These are phyloP conservation scores for Limnomonas spitsbergensis DNA, from an alignment of 139 green algal species.

Conservation along the genomic window DNA sequence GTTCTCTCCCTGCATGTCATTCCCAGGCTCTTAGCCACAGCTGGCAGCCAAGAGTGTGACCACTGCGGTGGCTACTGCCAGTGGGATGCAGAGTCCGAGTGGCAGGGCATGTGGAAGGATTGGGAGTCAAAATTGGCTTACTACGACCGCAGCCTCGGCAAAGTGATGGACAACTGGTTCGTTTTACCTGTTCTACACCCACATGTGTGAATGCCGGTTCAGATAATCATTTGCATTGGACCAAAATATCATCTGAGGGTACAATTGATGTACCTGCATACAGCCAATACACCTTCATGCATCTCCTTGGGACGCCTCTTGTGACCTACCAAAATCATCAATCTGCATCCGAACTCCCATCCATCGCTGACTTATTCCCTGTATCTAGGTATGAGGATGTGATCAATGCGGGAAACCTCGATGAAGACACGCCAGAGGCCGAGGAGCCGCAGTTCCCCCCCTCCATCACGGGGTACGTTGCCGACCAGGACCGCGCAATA, in stretches of 20 bases:
- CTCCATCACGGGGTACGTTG: neutral
- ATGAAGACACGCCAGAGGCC: conserved; percentile 48
- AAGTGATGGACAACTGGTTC: conserved; percentile 53
- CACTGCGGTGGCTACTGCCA: conserved; percentile 44
- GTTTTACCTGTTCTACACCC: no score
- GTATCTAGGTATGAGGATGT: conserved; percentile 52
- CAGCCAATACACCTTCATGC: no score
- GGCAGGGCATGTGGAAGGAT: conserved; percentile 45
- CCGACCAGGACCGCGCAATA: conserved; percentile 16
- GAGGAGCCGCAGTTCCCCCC: conserved; percentile 18
- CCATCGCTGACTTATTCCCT: neutral
- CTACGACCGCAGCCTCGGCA: conserved; percentile 48
- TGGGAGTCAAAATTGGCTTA: conserved; percentile 50
- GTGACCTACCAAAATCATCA: no score
- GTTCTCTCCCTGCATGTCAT: no score
- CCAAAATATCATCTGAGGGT: neutral
- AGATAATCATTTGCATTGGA: neutral
- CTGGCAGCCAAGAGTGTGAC: conserved; percentile 30
- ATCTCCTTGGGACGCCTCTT: no score
- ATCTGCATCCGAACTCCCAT: neutral
- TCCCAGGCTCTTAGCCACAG: conserved; percentile 14
- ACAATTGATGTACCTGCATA: neutral
- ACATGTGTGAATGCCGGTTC: neutral
- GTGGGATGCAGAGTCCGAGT: conserved; percentile 57
- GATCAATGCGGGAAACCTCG: conserved; percentile 46